Evolutionary conservation across 108 stramenopile genomes (phyloP).

Genomic region (Nitzschia palea): DNA sequence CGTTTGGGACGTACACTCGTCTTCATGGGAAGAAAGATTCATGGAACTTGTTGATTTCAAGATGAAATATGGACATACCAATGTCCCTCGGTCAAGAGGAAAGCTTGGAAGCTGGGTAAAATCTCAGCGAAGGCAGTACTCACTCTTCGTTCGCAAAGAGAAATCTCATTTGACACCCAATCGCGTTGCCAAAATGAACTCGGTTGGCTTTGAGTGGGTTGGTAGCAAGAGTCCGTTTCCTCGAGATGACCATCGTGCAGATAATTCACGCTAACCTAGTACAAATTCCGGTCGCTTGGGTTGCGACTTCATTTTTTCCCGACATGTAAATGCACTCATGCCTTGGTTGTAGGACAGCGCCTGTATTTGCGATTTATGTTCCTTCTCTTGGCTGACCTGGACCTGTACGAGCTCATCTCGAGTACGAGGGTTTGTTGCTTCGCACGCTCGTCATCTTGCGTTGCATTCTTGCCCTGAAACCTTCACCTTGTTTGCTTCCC

Average conservation of each 20-base stretch:
- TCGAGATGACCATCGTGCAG: background rate
- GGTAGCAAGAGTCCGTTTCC: background rate
- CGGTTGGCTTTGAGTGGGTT: slow-evolving; percentile 29
- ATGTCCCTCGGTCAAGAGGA: slow-evolving; percentile 19
- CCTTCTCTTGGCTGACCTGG: too few relatives aligned
- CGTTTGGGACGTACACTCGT: slow-evolving; percentile 24
- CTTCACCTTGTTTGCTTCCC: too few relatives aligned
- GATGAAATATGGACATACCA: slow-evolving; percentile 29
- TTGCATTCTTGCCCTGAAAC: too few relatives aligned
- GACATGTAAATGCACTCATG: too few relatives aligned
- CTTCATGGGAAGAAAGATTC: slow-evolving; percentile 32
- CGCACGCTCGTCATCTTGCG: too few relatives aligned
- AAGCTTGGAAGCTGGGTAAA: slow-evolving; percentile 24
- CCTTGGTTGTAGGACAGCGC: too few relatives aligned
- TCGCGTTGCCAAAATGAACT: slow-evolving; percentile 29
- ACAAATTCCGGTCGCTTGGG: too few relatives aligned
- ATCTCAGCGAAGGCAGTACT: slow-evolving; percentile 27
- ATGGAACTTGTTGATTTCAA: slow-evolving; percentile 22
- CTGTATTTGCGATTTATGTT: too few relatives aligned
- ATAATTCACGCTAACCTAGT: too few relatives aligned
- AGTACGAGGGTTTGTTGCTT: too few relatives aligned
- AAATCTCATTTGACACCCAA: slow-evolving; percentile 11
- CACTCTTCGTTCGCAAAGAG: slow-evolving; percentile 13
- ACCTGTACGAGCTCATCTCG: too few relatives aligned
- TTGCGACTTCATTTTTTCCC: too few relatives aligned